Percentiles rank a stretch among this genome's conserved stretches.
Conservation (phyloP, 495 filamentous ascomycete species). For the Penicillium robsamsonii region DNA sequence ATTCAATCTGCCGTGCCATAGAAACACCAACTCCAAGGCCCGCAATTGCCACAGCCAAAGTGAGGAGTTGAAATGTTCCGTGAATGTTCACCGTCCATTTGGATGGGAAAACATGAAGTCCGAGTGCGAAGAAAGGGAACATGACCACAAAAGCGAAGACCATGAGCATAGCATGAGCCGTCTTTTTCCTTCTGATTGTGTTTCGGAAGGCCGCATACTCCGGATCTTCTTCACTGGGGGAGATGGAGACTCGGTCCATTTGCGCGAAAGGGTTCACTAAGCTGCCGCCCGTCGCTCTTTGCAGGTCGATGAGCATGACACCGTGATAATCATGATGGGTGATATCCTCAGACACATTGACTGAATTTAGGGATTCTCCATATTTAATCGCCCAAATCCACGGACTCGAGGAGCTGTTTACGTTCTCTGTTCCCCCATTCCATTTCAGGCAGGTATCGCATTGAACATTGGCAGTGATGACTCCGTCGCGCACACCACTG, state of each 20-base stretch:
- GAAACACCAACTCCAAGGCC: constrained; percentile 63
- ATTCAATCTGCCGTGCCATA: constrained; percentile 29
- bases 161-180: constrained; percentile 45
- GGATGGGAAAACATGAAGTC: constrained; percentile 42
- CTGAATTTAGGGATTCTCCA: constrained; percentile 57
- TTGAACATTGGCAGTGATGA: constrained; percentile 63
- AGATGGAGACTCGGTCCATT: not conserved
- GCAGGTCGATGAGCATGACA: constrained; percentile 16
- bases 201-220: not conserved
- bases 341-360: constrained; percentile 49
- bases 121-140: constrained; percentile 51
- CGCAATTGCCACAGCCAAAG: constrained; percentile 54
- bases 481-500: constrained; percentile 51
- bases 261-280: constrained; percentile 60
- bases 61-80: constrained; percentile 54
- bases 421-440: constrained; percentile 48
- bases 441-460: constrained; percentile 59
- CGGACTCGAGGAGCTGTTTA: constrained; percentile 39
- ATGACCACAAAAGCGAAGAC: constrained; percentile 41
- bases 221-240: not conserved
- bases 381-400: constrained; percentile 69
- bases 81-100: constrained; percentile 45
- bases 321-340: constrained; percentile 52
- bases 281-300: constrained; percentile 25
- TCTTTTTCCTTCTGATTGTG: constrained; percentile 23